These are phyloP conservation scores for Apophysomyces ossiformis DNA, from an alignment of 371 early-diverging fungal genomes.

Conservation along the genomic window DNA sequence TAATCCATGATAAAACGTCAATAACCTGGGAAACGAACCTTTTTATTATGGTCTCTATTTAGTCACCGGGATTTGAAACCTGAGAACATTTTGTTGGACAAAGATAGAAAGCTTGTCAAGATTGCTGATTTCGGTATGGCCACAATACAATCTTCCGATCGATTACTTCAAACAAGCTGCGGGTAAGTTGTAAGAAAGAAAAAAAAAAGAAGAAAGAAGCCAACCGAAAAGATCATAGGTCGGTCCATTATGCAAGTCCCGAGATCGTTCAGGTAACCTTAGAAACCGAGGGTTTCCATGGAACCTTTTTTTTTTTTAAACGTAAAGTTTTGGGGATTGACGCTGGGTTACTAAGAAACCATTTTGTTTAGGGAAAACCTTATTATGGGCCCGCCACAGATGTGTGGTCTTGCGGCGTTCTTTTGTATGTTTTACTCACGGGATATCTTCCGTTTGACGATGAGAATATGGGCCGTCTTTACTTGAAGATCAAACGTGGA, in stretches of 20 bases:
- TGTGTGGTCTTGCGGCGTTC: constrained; percentile 79
- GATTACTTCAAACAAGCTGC: constrained; percentile 77
- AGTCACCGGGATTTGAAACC: constrained; percentile 98
- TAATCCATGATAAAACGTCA: too few species aligned
- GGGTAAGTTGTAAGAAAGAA: constrained; percentile 37
- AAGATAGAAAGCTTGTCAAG: constrained; percentile 67
- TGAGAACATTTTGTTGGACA: constrained; percentile 92
- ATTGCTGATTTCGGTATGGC: constrained; percentile 90
- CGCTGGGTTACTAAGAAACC: constrained; percentile 48
- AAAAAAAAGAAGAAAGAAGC: constrained; percentile 60
- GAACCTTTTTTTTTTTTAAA: too few species aligned
- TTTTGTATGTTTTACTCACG: constrained; percentile 69
- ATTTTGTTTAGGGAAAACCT: constrained; percentile 70
- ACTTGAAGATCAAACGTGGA: constrained; percentile 60
- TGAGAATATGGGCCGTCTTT: constrained; percentile 68
- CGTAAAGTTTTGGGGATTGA: constrained; percentile 48
- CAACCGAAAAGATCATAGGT: constrained; percentile 68
- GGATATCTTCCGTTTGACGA: constrained; percentile 87
- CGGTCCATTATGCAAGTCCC: constrained; percentile 91
- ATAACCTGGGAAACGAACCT: too few species aligned
- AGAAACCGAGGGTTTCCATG: constrained; percentile 80
- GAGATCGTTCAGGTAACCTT: constrained; percentile 85
- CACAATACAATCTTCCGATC: constrained; percentile 65
- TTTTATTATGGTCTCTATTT: background rate
- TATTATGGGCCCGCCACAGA: constrained; percentile 79